Evolutionary conservation across 441 rosid species (phyloP).

Genomic region (Euphorbia corollata): DNA sequence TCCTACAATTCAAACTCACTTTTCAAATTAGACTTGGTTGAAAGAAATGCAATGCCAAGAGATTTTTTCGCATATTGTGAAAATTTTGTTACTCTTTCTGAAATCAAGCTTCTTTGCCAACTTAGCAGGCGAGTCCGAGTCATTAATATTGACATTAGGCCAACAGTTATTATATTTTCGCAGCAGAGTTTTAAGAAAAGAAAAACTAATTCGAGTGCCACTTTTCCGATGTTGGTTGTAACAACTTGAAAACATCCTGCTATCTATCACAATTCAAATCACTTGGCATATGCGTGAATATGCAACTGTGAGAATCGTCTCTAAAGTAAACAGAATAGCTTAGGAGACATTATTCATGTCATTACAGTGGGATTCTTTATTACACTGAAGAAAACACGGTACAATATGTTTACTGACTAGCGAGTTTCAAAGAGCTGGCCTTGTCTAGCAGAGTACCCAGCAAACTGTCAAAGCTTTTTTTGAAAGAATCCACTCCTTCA

Average conservation of each 20-base stretch:
- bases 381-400: slow-evolving; percentile 1
- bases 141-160: neutral
- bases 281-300: no score
- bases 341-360: no score
- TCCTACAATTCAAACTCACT: no score
- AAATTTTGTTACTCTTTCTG: neutral
- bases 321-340: no score
- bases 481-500: slow-evolving; percentile 89
- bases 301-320: no score
- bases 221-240: neutral
- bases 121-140: neutral
- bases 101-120: neutral
- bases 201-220: neutral
- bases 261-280: no score
- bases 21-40: no score
- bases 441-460: slow-evolving; percentile 88
- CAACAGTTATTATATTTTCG: neutral
- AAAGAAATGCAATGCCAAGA: no score
- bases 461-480: slow-evolving; percentile 89
- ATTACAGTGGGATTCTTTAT: no score
- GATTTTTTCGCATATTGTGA: no score
- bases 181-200: neutral
- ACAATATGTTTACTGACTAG: slow-evolving; percentile 44
- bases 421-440: slow-evolving; percentile 76
- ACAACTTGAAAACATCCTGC: neutral